phyloP scores from a whole-genome alignment of 805 yeast species.

The Huiozyma sinensis region DNA sequence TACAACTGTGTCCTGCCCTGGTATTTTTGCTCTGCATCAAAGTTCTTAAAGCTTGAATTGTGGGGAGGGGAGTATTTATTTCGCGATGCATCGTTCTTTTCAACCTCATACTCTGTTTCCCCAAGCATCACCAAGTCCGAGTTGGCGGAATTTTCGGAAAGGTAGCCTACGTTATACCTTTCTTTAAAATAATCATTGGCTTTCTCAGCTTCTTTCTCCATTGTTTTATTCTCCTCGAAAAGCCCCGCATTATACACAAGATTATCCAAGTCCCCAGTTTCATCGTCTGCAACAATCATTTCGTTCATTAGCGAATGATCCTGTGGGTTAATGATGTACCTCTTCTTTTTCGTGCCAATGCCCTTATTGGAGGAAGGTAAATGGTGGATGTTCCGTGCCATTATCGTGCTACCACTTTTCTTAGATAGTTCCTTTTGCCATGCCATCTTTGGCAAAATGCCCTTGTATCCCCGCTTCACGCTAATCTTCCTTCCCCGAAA shows the following conservation, averaged over 20 bases:
- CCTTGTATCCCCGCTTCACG: slow-evolving; percentile 23
- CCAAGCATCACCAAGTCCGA: not conserved
- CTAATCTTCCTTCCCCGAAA: slow-evolving; percentile 23
- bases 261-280: not conserved
- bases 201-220: too few species aligned
- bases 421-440: slow-evolving; percentile 19
- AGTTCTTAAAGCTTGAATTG: too few species aligned
- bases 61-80: not conserved
- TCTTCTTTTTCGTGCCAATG: slow-evolving; percentile 16
- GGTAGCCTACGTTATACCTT: slow-evolving; percentile 10
- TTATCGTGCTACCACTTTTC: not conserved
- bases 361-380: slow-evolving; percentile 12
- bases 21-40: not conserved
- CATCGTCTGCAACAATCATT: slow-evolving; percentile 15
- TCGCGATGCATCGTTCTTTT: not conserved
- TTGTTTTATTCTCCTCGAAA: too few species aligned
- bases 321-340: not conserved
- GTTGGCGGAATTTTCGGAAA: slow-evolving; percentile 5
- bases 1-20: not conserved
- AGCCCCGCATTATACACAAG: not conserved
- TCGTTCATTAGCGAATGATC: slow-evolving; percentile 15
- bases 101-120: not conserved
- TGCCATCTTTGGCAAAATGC: slow-evolving; percentile 23
- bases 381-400: not conserved
- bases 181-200: slow-evolving; percentile 9